Evolutionary conservation across 1,284 basidiomycete genomes (phyloP).

Genomic region (Retiboletus fuscus): DNA sequence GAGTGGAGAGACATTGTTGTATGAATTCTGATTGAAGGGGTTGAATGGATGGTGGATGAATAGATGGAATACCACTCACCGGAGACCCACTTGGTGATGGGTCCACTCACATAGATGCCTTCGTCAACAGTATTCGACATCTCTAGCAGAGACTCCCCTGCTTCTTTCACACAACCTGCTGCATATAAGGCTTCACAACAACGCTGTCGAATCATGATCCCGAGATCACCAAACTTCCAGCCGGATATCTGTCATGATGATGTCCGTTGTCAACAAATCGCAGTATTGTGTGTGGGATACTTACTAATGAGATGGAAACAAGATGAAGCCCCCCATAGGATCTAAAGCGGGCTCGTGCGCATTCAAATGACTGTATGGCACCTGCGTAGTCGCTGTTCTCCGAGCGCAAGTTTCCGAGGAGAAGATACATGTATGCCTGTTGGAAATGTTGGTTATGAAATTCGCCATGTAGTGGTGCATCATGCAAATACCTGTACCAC

Average conservation of each 20-base stretch:
- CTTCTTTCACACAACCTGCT: not conserved
- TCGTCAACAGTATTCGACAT: not conserved
- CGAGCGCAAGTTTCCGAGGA: not conserved
- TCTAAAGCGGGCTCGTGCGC: not conserved
- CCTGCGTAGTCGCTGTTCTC: not conserved
- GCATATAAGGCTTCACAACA: conserved; percentile 13
- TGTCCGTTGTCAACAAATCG: not conserved
- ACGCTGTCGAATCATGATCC: not conserved
- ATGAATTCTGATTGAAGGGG: not conserved
- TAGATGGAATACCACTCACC: not conserved
- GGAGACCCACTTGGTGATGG: not conserved
- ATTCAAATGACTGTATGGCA: not conserved
- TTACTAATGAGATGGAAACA: not conserved
- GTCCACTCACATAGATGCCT: not conserved
- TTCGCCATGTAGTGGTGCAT: not conserved
- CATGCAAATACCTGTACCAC: not conserved
- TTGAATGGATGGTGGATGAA: not conserved
- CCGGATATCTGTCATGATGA: not conserved
- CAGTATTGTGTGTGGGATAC: not conserved
- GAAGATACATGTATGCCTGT: conserved; percentile 16
- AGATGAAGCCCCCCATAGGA: not conserved
- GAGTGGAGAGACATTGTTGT: not conserved
- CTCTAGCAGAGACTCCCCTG: not conserved
- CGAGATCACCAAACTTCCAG: conserved; percentile 20
- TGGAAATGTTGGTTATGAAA: not conserved